Conservation (phyloP, 2,329 filamentous ascomycete genomes). For the Phoma sp. region DNA sequence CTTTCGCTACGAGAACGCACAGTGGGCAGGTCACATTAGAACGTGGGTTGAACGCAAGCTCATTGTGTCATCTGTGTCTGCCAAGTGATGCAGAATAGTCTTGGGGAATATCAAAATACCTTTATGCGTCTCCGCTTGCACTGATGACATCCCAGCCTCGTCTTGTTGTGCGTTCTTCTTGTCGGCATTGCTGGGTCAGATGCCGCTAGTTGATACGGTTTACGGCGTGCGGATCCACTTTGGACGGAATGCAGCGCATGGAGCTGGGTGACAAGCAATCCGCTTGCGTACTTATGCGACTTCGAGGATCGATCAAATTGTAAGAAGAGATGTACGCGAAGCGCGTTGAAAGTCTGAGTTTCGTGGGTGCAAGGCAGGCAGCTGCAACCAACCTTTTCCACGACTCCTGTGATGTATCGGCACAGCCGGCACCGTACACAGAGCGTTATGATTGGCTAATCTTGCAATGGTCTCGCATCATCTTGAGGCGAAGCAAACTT, state of each 20-base stretch:
- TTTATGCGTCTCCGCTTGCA: slow-evolving; percentile 49
- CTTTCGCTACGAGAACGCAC: background rate
- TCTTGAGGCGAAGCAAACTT: background rate
- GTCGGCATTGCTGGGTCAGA: slow-evolving; percentile 24
- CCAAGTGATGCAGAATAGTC: background rate
- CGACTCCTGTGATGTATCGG: slow-evolving; percentile 11
- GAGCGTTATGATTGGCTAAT: slow-evolving; percentile 11
- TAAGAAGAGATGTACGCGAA: background rate
- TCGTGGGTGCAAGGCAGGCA: background rate
- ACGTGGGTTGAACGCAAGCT: background rate
- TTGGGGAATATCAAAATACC: slow-evolving; percentile 20
- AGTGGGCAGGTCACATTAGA: background rate
- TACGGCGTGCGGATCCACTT: slow-evolving; percentile 14
- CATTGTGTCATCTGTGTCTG: background rate
- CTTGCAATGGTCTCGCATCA: background rate
- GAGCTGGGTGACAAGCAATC: slow-evolving; percentile 1
- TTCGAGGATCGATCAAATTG: background rate
- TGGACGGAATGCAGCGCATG: slow-evolving; percentile 8
- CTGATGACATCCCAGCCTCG: slow-evolving; percentile 44
- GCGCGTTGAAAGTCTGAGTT: background rate
- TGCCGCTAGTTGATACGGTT: slow-evolving; percentile 12
- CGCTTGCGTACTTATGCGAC: background rate
- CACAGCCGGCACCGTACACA: slow-evolving; percentile 16
- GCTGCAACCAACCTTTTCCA: slow-evolving; percentile 13
- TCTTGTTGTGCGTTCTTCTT: slow-evolving; percentile 46